Conservation (phyloP, 176 grass and related monocot species). For the Poa annua region DNA sequence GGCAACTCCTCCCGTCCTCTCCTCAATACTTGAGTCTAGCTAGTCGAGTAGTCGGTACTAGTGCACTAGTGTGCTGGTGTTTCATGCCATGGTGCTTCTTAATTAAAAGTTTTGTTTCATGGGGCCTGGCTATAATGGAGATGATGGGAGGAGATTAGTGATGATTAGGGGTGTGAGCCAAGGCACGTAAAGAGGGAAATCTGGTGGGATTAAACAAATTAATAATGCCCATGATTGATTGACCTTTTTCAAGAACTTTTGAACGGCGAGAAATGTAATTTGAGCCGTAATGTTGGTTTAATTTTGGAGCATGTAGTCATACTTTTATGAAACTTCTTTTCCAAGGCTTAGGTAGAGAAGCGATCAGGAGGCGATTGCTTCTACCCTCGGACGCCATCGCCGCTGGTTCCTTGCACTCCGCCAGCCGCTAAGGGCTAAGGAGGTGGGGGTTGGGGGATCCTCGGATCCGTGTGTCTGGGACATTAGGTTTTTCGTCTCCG, state of each 20-base stretch:
- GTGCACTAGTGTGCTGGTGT: slow-evolving; percentile 7
- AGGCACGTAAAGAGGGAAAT: slow-evolving; percentile 51
- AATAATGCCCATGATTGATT: slow-evolving; percentile 37
- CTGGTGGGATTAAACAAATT: slow-evolving; percentile 40
- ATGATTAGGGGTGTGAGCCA: slow-evolving; percentile 54
- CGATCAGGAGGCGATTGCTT: too few species aligned
- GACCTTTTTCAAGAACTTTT: slow-evolving; percentile 13
- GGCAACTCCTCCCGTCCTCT: slow-evolving; percentile 23
- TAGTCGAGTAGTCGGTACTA: not conserved
- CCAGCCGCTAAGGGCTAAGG: too few species aligned
- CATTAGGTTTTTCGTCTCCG: too few species aligned
- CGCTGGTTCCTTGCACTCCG: too few species aligned
- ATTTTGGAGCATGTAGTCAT: not conserved
- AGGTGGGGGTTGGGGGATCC: too few species aligned
- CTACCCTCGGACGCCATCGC: too few species aligned
- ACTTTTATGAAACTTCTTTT: too few species aligned
- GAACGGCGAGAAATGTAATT: not conserved
- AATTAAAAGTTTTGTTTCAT: slow-evolving; percentile 22
- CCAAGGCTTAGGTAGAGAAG: too few species aligned
- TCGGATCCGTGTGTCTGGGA: too few species aligned
- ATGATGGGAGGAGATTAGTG: slow-evolving; percentile 29
- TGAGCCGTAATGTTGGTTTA: not conserved
- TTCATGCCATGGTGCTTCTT: slow-evolving; percentile 21
- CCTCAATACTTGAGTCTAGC: not conserved
- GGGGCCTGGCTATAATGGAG: slow-evolving; percentile 6